Percentiles rank a stretch among this genome's conserved stretches.
Evolutionary conservation across 768 basidiomycete genomes (phyloP).

Genomic region (Melanogaster broomeanus): DNA sequence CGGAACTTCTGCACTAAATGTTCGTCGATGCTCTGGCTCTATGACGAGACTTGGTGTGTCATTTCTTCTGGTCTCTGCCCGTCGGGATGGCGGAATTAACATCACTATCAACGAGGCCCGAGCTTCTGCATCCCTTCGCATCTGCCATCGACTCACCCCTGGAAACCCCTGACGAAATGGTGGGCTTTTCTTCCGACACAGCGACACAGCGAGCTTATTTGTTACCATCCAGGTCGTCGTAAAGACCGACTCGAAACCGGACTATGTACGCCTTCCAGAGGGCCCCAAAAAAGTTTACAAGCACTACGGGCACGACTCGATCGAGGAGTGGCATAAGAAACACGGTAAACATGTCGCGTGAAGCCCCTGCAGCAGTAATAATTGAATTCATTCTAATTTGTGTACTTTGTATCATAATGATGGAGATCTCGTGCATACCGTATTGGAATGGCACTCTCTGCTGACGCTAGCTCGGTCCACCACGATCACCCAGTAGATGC

Average conservation of each 20-base stretch:
- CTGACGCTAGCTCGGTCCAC: too few species aligned
- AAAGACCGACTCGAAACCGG: conserved; percentile 52
- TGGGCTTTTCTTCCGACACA: conserved; percentile 23
- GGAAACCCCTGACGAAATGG: conserved; percentile 50
- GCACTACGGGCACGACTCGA: conserved; percentile 43
- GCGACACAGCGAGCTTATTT: background rate
- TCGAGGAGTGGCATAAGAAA: conserved; percentile 65
- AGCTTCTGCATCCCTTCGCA: conserved; percentile 66
- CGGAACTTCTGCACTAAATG: conserved; percentile 66
- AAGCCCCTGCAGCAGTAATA: too few species aligned
- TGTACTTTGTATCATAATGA: too few species aligned
- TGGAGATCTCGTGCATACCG: too few species aligned
- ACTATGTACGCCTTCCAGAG: conserved; percentile 63
- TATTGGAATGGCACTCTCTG: too few species aligned
- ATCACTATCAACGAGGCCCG: conserved; percentile 46
- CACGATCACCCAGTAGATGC: too few species aligned
- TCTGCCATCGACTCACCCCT: conserved; percentile 66
- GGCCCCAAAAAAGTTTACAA: conserved; percentile 51
- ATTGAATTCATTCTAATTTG: too few species aligned
- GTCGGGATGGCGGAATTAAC: background rate
- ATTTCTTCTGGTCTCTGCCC: background rate
- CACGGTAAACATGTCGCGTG: conserved; percentile 39
- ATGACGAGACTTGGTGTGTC: conserved; percentile 53
- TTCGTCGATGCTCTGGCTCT: conserved; percentile 68
- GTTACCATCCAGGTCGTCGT: conserved; percentile 41